Conservation (phyloP, 2,329 filamentous ascomycete genomes). For the Fusarium luffae region DNA sequence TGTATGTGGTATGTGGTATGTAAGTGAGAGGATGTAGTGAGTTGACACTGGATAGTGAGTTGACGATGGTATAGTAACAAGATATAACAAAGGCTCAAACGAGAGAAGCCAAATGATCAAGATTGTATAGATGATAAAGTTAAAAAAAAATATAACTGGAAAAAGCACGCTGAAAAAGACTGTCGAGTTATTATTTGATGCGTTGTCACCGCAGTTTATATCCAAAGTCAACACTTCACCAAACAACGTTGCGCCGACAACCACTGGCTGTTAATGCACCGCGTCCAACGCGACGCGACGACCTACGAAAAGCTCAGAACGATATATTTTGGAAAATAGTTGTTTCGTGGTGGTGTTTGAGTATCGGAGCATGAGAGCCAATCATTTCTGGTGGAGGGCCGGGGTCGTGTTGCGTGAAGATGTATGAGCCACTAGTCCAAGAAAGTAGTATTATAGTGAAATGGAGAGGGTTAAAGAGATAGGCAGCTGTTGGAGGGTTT, state of each 20-base stretch:
- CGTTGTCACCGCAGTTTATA: constrained; percentile 29
- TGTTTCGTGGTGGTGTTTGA: constrained; percentile 39
- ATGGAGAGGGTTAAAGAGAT: background rate
- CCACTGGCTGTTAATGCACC: constrained; percentile 31
- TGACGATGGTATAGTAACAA: background rate
- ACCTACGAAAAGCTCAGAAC: background rate
- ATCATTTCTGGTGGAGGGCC: constrained; percentile 17
- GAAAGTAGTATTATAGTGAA: background rate
- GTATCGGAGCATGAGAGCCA: constrained; percentile 25
- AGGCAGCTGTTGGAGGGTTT: background rate
- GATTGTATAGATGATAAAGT: background rate
- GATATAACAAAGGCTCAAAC: constrained; percentile 33
- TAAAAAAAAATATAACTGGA: background rate
- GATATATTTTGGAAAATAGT: constrained; percentile 17
- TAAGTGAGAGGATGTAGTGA: constrained; percentile 21
- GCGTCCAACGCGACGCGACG: constrained; percentile 23
- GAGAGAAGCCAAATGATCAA: constrained; percentile 37
- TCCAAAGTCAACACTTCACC: constrained; percentile 23
- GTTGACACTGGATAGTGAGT: constrained; percentile 9
- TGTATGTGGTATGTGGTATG: background rate
- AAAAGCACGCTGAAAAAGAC: constrained; percentile 35
- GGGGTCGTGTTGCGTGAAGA: background rate
- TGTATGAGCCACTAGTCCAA: background rate
- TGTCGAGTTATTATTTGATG: background rate
- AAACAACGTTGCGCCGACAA: constrained; percentile 34